These are phyloP conservation scores for Solanum infundibuliforme DNA, from an alignment of 257 asterid species.

Conservation along the genomic window DNA sequence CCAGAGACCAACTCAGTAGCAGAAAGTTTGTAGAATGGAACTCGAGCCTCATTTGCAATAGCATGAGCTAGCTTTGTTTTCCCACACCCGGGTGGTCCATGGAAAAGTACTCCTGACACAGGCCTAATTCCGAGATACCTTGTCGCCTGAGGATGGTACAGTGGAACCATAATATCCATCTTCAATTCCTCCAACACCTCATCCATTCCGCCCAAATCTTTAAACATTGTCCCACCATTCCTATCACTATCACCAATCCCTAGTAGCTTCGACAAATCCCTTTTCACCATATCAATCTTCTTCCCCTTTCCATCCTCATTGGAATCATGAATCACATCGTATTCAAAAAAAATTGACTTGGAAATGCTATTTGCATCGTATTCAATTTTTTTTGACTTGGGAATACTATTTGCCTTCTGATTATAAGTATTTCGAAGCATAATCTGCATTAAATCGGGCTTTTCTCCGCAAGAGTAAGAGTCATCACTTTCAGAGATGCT, in stretches of 20 bases:
- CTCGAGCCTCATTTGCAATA: conserved; percentile 82
- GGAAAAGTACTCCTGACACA: conserved; percentile 52
- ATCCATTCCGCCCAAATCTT: conserved; percentile 82
- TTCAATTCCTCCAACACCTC: conserved; percentile 53
- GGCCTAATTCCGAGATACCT: conserved; percentile 61
- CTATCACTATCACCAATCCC: neutral
- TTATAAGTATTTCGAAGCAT: conserved; percentile 44
- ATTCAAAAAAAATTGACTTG: too few relatives aligned
- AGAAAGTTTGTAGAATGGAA: conserved; percentile 67
- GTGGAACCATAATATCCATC: conserved; percentile 65
- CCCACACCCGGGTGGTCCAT: conserved; percentile 98
- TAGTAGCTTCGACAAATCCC: conserved; percentile 4
- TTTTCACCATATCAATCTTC: neutral
- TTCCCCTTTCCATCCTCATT: conserved; percentile 12
- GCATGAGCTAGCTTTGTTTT: conserved; percentile 90
- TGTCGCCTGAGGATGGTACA: conserved; percentile 47
- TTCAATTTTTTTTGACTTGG: conserved; percentile 8
- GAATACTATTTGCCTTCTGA: conserved; percentile 12
- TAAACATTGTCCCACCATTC: conserved; percentile 41
- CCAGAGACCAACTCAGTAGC: conserved; percentile 96
- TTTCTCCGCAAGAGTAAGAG: conserved; percentile 35
- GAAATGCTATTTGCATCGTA: too few relatives aligned
- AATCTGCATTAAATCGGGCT: conserved; percentile 55
- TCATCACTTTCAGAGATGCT: neutral
- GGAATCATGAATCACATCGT: conserved; percentile 21